Evolutionary conservation across 257 asterid genomes (phyloP).

Genomic region (Solanum peruvianum): DNA sequence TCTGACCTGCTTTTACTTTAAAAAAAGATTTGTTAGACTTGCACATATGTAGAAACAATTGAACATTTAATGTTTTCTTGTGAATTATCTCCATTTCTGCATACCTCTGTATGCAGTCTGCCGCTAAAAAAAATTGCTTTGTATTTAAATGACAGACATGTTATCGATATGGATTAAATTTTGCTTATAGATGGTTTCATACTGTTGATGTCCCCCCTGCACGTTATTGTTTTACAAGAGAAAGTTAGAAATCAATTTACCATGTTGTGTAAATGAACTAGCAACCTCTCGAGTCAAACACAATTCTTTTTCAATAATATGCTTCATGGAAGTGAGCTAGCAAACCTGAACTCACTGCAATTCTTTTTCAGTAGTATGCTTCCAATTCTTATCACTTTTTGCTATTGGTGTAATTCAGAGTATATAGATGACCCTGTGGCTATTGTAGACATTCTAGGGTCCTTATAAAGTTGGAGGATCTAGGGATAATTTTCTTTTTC

Average conservation of each 20-base stretch:
- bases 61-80: background rate
- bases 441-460: too few relatives aligned
- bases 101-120: background rate
- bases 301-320: background rate
- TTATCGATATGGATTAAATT: background rate
- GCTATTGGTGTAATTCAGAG: too few relatives aligned
- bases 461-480: too few relatives aligned
- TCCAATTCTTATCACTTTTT: background rate
- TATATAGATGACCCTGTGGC: too few relatives aligned
- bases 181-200: background rate
- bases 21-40: background rate
- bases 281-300: background rate
- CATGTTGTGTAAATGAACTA: background rate
- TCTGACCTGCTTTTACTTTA: background rate
- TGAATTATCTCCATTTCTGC: background rate
- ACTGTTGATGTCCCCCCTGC: background rate
- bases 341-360: background rate
- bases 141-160: background rate
- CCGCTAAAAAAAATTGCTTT: background rate
- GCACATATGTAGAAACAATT: background rate
- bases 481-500: too few relatives aligned
- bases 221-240: background rate
- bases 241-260: background rate
- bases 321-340: background rate
- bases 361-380: background rate